Evolutionary conservation across 1,284 basidiomycete genomes (phyloP).

Genomic region (Anthracocystis setariae): DNA sequence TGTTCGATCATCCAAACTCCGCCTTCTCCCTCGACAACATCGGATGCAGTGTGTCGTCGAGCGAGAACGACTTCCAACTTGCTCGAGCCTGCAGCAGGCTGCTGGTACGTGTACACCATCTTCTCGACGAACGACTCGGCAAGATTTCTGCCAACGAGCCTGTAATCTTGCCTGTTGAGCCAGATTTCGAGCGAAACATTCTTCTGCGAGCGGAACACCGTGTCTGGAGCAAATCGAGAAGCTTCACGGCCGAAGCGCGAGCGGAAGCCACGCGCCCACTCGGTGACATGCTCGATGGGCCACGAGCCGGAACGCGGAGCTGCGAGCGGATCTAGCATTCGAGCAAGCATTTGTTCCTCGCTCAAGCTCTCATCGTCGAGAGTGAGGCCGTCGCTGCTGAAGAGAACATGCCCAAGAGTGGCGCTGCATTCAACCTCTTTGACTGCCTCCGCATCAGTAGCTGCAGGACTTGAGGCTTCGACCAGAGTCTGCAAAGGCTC

Average conservation of each 20-base stretch:
- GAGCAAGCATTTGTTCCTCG: constrained; percentile 22
- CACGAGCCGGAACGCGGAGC: constrained; percentile 35
- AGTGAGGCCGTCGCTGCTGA: constrained; percentile 17
- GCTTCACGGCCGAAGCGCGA: constrained; percentile 27
- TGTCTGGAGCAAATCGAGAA: constrained; percentile 34
- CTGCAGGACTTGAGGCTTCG: not conserved
- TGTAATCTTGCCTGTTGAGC: constrained; percentile 33
- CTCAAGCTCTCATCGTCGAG: constrained; percentile 28
- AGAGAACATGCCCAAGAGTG: constrained; percentile 35
- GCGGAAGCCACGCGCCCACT: constrained; percentile 35
- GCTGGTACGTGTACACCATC: constrained; percentile 26
- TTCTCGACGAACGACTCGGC: constrained; percentile 1
- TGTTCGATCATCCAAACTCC: constrained; percentile 10
- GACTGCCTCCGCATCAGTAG: not conserved
- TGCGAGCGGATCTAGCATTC: constrained; percentile 33
- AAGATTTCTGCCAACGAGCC: not conserved
- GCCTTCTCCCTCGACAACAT: constrained; percentile 5
- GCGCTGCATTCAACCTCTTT: constrained; percentile 24
- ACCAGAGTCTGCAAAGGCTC: constrained; percentile 26
- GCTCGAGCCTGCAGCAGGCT: constrained; percentile 1
- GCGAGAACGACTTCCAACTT: constrained; percentile 25
- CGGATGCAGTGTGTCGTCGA: constrained; percentile 4
- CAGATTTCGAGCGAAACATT: constrained; percentile 29
- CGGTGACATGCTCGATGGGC: constrained; percentile 22
- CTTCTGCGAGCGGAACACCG: constrained; percentile 43